phyloP scores from a whole-genome alignment of 345 rosid genomes.

The Hypericum perforatum region DNA sequence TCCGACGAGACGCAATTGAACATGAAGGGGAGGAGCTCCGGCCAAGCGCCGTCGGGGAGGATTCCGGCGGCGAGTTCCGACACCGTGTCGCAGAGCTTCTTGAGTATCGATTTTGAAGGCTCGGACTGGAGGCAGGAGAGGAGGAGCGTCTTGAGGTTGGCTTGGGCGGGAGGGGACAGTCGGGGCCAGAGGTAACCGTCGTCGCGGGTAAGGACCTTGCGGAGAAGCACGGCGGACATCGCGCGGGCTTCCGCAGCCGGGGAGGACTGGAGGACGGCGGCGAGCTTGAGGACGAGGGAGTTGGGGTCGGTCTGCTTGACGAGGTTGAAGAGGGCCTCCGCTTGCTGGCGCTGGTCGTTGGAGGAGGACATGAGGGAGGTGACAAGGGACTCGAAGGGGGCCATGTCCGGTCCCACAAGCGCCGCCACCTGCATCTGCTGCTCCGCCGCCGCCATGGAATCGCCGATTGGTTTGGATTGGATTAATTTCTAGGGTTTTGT shows the following conservation, averaged over 20 bases:
- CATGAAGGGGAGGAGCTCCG: constrained; percentile 89
- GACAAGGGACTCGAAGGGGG: constrained; percentile 76
- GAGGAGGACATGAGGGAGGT: constrained; percentile 87
- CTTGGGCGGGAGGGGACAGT: constrained; percentile 58
- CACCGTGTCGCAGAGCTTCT: constrained; percentile 88
- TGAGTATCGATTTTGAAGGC: constrained; percentile 55
- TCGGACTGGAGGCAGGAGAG: constrained; percentile 70
- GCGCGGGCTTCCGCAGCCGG: constrained; percentile 75
- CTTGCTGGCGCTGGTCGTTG: constrained; percentile 86
- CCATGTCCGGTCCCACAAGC: constrained; percentile 69
- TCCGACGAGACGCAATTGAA: constrained; percentile 86
- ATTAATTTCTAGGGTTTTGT: constrained; percentile 2
- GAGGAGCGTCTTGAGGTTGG: constrained; percentile 67
- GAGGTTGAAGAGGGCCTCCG: constrained; percentile 80
- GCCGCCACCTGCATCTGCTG: constrained; percentile 76
- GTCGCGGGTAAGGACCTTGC: constrained; percentile 83
- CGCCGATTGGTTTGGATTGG: constrained; percentile 57
- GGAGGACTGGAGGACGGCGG: constrained; percentile 70
- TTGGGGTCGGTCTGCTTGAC: constrained; percentile 85
- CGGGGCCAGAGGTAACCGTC: constrained; percentile 87
- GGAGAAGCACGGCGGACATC: constrained; percentile 91
- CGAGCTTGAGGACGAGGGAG: constrained; percentile 69
- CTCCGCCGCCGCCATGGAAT: constrained; percentile 36
- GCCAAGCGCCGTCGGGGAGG: constrained; percentile 84
- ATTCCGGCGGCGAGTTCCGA: constrained; percentile 91